phyloP scores from a whole-genome alignment of 179 eudicot species.

The Nepenthes alata region DNA sequence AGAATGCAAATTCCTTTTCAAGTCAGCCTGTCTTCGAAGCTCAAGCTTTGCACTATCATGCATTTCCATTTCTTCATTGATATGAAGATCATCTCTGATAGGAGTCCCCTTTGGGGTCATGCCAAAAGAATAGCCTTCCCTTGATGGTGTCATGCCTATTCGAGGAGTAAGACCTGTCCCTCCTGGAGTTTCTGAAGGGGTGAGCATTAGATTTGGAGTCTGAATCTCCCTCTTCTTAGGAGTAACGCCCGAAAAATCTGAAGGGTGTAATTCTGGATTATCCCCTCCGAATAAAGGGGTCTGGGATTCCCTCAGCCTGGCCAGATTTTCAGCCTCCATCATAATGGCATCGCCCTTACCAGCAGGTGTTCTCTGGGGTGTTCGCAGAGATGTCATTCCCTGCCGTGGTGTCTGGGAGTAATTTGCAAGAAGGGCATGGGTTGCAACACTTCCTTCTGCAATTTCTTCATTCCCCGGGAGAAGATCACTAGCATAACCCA shows the following conservation, averaged over 20 bases:
- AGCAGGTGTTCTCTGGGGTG: constrained; percentile 96
- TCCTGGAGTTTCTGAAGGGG: constrained; percentile 89
- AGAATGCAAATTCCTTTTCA: constrained; percentile 62
- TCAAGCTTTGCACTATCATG: constrained; percentile 72
- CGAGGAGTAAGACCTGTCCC: constrained; percentile 68
- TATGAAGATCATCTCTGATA: constrained; percentile 86
- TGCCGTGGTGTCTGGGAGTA: constrained; percentile 85
- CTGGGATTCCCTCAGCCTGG: constrained; percentile 79
- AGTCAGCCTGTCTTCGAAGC: constrained; percentile 63
- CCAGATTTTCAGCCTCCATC: constrained; percentile 98
- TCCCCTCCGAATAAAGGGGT: constrained; percentile 95
- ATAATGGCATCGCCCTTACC: constrained; percentile 92
- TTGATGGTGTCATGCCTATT: constrained; percentile 82
- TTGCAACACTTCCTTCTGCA: constrained; percentile 86
- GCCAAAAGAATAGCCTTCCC: constrained; percentile 65
- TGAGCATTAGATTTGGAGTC: constrained; percentile 88
- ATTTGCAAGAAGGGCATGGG: constrained; percentile 81
- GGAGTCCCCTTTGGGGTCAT: constrained; percentile 95
- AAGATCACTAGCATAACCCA: constrained; percentile 79
- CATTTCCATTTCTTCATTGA: constrained; percentile 81
- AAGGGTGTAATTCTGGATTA: constrained; percentile 91
- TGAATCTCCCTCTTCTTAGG: constrained; percentile 86
- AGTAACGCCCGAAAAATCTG: constrained; percentile 96
- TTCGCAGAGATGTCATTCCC: constrained; percentile 85
- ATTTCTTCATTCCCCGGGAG: constrained; percentile 69